phyloP scores from a whole-genome alignment of 345 rosid genomes.

The Eutrema heterophyllum region DNA sequence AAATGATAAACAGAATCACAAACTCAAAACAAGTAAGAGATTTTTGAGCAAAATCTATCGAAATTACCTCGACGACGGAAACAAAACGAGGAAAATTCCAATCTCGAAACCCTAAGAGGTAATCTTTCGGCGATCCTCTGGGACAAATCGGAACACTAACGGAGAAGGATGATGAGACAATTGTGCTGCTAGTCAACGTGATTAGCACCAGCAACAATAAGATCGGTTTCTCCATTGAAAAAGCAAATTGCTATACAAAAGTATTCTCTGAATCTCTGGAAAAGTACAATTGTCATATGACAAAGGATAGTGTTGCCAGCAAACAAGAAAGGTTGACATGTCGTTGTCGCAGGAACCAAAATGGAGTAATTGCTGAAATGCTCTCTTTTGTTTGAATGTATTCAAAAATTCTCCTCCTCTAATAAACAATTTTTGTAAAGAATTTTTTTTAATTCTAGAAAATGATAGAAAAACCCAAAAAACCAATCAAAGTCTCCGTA shows the following conservation, averaged over 20 bases:
- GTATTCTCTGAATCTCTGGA: background rate
- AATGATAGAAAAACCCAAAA: too few species aligned
- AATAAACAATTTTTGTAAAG: too few species aligned
- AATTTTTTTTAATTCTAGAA: too few species aligned
- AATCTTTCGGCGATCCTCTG: slow-evolving; percentile 34
- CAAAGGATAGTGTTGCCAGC: background rate
- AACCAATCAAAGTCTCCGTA: too few species aligned
- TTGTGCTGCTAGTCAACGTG: slow-evolving; percentile 19
- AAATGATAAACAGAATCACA: background rate
- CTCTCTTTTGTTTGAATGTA: too few species aligned
- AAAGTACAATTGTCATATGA: background rate
- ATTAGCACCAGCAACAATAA: slow-evolving; percentile 5
- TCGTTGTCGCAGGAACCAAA: background rate
- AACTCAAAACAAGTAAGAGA: background rate
- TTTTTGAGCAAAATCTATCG: background rate
- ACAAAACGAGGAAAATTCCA: slow-evolving; percentile 29
- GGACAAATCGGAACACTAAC: slow-evolving; percentile 40
- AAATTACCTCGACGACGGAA: slow-evolving; percentile 58
- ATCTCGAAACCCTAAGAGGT: slow-evolving; percentile 49
- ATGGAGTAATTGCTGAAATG: too few species aligned
- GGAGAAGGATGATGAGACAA: slow-evolving; percentile 3
- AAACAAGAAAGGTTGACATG: background rate
- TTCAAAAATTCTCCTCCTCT: too few species aligned
- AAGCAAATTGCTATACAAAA: background rate
- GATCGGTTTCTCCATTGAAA: slow-evolving; percentile 28